These are phyloP conservation scores for Geotrichum aggregatum DNA, from an alignment of 1,139 yeast species.

Conservation along the genomic window DNA sequence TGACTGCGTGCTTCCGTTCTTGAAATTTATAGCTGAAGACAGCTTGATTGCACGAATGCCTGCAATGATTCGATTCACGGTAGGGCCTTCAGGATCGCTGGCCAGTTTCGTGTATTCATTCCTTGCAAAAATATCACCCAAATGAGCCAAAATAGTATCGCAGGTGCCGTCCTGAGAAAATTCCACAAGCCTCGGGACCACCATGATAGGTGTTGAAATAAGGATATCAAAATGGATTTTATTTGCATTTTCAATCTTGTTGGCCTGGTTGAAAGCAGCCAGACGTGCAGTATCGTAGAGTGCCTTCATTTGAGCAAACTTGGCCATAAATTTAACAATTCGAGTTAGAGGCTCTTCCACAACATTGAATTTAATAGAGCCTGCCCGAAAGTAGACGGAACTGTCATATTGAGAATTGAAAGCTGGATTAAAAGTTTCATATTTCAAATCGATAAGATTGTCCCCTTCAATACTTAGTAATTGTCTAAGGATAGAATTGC, in stretches of 20 bases:
- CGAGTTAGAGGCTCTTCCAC: slow-evolving; percentile 75
- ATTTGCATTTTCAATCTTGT: slow-evolving; percentile 56
- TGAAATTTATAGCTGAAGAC: slow-evolving; percentile 54
- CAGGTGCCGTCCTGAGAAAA: slow-evolving; percentile 30
- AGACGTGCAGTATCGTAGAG: slow-evolving; percentile 83
- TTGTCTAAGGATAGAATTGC: slow-evolving; percentile 57
- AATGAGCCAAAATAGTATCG: slow-evolving; percentile 63
- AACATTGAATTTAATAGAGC: slow-evolving; percentile 69
- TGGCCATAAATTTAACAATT: slow-evolving; percentile 61
- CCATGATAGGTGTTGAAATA: slow-evolving; percentile 77
- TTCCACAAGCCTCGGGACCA: slow-evolving; percentile 56
- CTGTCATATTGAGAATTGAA: slow-evolving; percentile 46
- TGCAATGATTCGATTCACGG: slow-evolving; percentile 53
- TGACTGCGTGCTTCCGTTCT: slow-evolving; percentile 46
- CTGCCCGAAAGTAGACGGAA: slow-evolving; percentile 61
- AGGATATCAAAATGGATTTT: slow-evolving; percentile 66
- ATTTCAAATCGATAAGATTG: slow-evolving; percentile 74
- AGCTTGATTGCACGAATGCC: slow-evolving; percentile 71
- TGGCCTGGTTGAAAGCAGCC: slow-evolving; percentile 70
- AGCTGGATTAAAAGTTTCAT: slow-evolving; percentile 67
- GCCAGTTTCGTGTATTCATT: slow-evolving; percentile 50
- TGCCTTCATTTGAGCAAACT: slow-evolving; percentile 79
- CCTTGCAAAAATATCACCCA: slow-evolving; percentile 76
- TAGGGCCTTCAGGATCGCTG: slow-evolving; percentile 25
- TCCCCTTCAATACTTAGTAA: slow-evolving; percentile 76